These are phyloP conservation scores for Fusarium sp. DNA, from an alignment of 2,329 filamentous ascomycete species.

Conservation along the genomic window DNA sequence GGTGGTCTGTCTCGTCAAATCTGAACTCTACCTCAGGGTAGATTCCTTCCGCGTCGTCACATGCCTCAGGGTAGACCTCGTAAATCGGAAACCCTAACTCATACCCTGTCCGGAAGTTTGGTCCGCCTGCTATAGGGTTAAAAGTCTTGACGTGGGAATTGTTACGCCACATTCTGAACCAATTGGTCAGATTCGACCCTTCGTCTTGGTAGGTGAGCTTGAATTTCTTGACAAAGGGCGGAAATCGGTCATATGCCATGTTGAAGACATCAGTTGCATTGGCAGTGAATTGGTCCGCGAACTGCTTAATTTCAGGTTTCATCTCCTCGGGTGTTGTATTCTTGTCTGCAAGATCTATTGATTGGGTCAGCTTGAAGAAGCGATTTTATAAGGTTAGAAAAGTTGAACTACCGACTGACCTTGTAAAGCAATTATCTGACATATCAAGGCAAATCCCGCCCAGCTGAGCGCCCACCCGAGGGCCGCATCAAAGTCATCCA, in stretches of 20 bases:
- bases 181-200: neutral
- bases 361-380: rapidly evolving
- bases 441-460: neutral
- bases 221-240: neutral
- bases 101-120: neutral
- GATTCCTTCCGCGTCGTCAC: neutral
- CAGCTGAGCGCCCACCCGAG: rapidly evolving
- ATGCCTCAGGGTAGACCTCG: neutral
- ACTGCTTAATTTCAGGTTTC: neutral
- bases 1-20: neutral
- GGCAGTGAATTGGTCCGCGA: rapidly evolving
- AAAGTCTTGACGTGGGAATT: neutral
- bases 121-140: neutral
- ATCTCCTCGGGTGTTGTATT: neutral
- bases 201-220: rapidly evolving
- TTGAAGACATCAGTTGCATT: rapidly evolving
- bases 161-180: neutral
- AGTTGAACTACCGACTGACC: neutral
- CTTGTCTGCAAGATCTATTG: neutral
- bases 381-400: neutral
- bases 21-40: neutral
- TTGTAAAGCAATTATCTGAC: neutral
- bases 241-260: rapidly evolving
- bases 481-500: neutral
- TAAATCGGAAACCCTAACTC: too few relatives aligned